Conservation (phyloP, 306 rosid genomes). For the Pachyrhizus erosus region DNA sequence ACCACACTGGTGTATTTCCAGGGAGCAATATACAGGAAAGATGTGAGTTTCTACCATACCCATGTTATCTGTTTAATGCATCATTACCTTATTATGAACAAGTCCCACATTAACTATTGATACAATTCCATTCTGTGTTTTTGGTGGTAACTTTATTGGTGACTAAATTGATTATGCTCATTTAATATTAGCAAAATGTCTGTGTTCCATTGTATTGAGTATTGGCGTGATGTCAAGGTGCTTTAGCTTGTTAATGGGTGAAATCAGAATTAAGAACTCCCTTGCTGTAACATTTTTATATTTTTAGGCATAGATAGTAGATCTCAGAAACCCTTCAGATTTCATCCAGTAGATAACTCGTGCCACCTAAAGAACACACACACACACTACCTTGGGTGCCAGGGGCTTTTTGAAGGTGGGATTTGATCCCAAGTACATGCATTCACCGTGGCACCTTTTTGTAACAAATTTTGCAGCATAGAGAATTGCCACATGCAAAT, state of each 20-base stretch:
- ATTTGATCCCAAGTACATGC: not conserved
- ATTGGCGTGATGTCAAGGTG: not conserved
- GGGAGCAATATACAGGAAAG: slow-evolving; percentile 96
- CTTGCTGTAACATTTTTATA: not conserved
- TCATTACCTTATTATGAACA: slow-evolving; percentile 6
- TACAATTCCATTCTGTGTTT: slow-evolving; percentile 5
- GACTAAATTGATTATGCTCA: slow-evolving; percentile 28
- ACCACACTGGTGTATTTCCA: slow-evolving; percentile 78
- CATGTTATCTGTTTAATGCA: slow-evolving; percentile 34
- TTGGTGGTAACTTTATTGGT: not conserved
- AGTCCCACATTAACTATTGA: not conserved
- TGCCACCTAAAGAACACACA: not conserved
- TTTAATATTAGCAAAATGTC: not conserved
- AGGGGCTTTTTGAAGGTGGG: not conserved
- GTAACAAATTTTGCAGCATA: slow-evolving; percentile 1
- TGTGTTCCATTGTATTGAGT: not conserved
- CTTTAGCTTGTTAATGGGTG: not conserved
- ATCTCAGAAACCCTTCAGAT: not conserved
- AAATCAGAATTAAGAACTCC: slow-evolving; percentile 26
- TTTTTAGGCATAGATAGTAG: not conserved
- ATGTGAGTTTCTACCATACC: slow-evolving; percentile 67
- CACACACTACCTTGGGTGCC: not conserved
- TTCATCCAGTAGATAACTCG: not conserved
- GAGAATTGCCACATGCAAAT: not conserved
- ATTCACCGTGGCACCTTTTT: not conserved